These are phyloP conservation scores for Kurtzmaniella quercitrusa DNA, from an alignment of 1,139 yeast genomes.

Conservation along the genomic window DNA sequence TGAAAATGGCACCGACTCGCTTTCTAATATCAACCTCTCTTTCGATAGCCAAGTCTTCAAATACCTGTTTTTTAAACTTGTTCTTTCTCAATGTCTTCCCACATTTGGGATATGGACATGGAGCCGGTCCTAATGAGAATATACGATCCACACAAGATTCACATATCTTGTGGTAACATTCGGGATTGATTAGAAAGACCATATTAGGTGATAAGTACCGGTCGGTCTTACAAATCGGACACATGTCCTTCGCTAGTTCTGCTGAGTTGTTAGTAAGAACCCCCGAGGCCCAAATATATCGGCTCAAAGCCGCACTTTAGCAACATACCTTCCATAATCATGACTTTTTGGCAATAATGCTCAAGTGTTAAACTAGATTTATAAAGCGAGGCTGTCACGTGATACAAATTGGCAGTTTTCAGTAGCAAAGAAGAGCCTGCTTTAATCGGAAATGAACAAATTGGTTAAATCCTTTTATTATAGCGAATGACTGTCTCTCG, in stretches of 20 bases:
- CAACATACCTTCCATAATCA: constrained; percentile 2
- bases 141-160: constrained; percentile 95
- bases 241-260: constrained; percentile 59
- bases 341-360: no score
- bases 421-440: no score
- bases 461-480: no score
- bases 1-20: constrained; percentile 72
- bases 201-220: constrained; percentile 90
- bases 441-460: no score
- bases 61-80: constrained; percentile 85
- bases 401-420: no score
- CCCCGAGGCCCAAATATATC: no score
- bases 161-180: constrained; percentile 96
- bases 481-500: no score
- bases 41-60: constrained; percentile 87
- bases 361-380: no score
- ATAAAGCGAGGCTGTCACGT: no score
- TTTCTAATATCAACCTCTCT: constrained; percentile 88
- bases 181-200: constrained; percentile 90
- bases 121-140: constrained; percentile 92
- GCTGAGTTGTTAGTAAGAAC: constrained; percentile 27
- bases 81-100: constrained; percentile 83
- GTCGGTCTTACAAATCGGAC: constrained; percentile 97
- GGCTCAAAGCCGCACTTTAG: no score
- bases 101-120: constrained; percentile 93